Percentiles rank a stretch among this genome's conserved stretches.
Conservation (phyloP, 2,329 filamentous ascomycete species). For the Talaromyces sp. region DNA sequence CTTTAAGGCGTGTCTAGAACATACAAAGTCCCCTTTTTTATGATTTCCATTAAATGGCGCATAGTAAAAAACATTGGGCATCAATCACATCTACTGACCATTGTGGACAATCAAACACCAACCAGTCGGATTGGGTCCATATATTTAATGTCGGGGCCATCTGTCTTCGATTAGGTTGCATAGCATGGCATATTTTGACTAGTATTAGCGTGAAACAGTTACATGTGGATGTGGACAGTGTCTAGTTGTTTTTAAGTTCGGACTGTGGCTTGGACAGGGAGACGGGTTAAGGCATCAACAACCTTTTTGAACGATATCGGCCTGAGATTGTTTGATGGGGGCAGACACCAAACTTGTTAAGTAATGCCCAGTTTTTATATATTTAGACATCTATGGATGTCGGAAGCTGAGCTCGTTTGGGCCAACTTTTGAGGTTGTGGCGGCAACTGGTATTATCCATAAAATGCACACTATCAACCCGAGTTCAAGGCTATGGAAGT, state of each 20-base stretch:
- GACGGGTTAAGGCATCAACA: not conserved
- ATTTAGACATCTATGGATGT: not conserved
- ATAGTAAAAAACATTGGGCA: not conserved
- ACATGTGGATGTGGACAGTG: not conserved
- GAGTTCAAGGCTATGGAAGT: not conserved
- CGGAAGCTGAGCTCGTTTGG: not conserved
- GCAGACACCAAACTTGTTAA: no score
- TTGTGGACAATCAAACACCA: not conserved
- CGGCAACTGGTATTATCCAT: not conserved
- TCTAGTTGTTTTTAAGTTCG: not conserved
- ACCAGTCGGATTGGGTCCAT: not conserved
- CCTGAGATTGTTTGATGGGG: not conserved
- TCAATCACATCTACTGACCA: not conserved
- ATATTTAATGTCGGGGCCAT: not conserved
- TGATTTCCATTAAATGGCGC: not conserved
- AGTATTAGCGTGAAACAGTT: not conserved
- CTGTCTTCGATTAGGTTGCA: not conserved
- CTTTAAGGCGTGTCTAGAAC: not conserved
- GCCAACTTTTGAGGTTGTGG: not conserved
- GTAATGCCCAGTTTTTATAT: not conserved
- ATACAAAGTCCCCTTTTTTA: not conserved
- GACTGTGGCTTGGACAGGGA: not conserved
- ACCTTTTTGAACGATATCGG: not conserved
- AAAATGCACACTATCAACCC: not conserved
- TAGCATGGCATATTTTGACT: not conserved